Evolutionary conservation across 108 stramenopile species (phyloP), one percentile per base, ranked within the genome.

Genomic region (Pseudonitzschia multistriata): DNA sequence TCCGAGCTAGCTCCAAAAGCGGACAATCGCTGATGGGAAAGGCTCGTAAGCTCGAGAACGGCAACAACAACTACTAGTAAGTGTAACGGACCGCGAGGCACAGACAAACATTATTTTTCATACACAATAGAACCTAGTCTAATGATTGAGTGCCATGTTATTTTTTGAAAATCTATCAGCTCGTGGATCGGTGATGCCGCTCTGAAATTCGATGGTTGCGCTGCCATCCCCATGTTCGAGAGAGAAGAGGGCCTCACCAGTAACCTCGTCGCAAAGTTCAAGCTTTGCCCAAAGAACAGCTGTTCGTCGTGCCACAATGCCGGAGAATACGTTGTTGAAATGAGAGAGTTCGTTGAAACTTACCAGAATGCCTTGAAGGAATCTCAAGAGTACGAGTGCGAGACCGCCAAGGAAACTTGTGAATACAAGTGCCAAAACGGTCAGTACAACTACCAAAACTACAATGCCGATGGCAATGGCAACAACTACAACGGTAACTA

Each of bases 301-400:
- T 79, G 74, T 24, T 50, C 76, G 39, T 66, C 54, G 19, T 74
- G 74, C 27, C 67, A 71, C 42, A 84, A 84, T 28, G 82, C 71
- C 15, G 79, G 67, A 30, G 73, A 91, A 53, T 91, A 91, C 66
- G 71, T 91, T 24, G 74, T 85, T 17, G 81, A 81, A 13, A 75
- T 88, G 80, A 74, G 73, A 56, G 88, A 88, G 25, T 88, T 84
- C 68, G 80, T 89, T 57, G 80, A 88, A 34, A 78, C 86, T 49
- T 80, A 78, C 68, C 68, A 70, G 36, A 72, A 83, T 21, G 67
- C 79, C 39, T 60, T 79, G 67, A 27, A 67, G 66, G 40, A 66
- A 14, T 79, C 71, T 14, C 71, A 80, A 36, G 85, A 85, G 68
- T 70, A 76, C 69, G 76, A 76, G n/a, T 91, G 90, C 62, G 88